phyloP scores from a whole-genome alignment of 305 asterid genomes.

The Fraxinus sp. region DNA sequence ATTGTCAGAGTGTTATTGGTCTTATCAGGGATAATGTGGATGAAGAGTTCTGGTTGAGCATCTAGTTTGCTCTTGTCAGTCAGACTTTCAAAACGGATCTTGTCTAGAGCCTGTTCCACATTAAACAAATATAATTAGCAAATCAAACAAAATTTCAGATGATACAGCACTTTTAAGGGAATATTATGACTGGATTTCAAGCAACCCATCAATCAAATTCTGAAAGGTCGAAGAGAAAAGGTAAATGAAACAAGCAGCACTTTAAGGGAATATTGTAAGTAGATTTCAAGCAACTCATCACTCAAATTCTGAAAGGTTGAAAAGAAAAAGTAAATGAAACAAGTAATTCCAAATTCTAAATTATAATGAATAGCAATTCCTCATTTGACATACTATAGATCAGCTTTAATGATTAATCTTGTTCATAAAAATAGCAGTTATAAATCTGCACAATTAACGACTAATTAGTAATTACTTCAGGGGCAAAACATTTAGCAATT shows the following conservation, averaged over 20 bases:
- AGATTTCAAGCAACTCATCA: neutral
- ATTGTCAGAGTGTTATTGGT: neutral
- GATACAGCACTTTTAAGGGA: neutral
- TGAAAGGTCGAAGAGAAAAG: neutral
- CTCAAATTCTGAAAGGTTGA: neutral
- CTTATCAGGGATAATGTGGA: neutral
- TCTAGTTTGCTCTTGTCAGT: neutral
- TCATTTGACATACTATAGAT: neutral
- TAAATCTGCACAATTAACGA: neutral
- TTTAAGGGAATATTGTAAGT: no score
- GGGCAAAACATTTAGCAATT: neutral
- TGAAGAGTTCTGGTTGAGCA: neutral
- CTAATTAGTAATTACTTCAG: neutral
- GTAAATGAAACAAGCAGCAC: no score
- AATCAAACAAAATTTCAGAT: neutral
- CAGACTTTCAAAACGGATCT: neutral
- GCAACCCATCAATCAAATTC: neutral
- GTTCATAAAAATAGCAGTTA: neutral
- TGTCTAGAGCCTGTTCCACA: neutral
- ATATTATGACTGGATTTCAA: neutral
- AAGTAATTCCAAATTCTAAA: neutral
- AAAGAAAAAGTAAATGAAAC: neutral
- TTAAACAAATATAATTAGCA: neutral
- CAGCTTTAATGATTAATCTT: neutral
- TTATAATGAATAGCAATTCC: neutral